Evolutionary conservation across 352 stramenopile genomes (phyloP), one percentile per base, ranked within the genome.

Genomic region (Phytophthora podocarpi): DNA sequence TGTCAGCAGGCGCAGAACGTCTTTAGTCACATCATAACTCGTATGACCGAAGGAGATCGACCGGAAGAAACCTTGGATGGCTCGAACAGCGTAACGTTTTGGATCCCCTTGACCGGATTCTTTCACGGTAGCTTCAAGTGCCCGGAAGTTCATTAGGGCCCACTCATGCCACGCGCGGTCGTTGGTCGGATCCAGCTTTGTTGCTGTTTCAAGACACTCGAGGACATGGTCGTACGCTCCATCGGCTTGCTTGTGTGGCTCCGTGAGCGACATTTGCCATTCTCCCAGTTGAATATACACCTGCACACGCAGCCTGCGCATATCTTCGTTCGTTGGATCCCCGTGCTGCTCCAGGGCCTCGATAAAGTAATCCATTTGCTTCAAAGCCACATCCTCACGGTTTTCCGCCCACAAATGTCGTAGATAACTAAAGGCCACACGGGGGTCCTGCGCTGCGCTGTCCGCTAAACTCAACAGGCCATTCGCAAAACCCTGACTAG

Each of bases 91-190:
- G 63, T 97, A 97, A 34, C 70, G 71, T 41, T 89, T 89, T 31
- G 78, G 59, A 32, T 92, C 82, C 20, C 70, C 70, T 31, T 78
- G 66, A 42, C 35, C 62, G 16, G 64, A 66, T 36, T 90, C 82
- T 42, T 90, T 87, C 8, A 75, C 42, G 0, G 71, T 76, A 4
- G 82, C 80, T 27, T 95, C 87, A 36, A 93, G 63, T 4, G 83
- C 87, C 2, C 83, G 76, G 73, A 99, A 99, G 80, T 99, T 99
- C 56, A 99, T 95, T 18, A 99, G 70, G 16, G 97, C 97, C 98
- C 98, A 99, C 46, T 95, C 90, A 74, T 99, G 98, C 91, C 97
- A 99, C 20, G 97, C 96, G 45, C 97, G 97, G 67, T 99, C 98
- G 55, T 98, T 97, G 32, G 87, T 96, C 39, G 81, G 84, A 53